Evolutionary conservation across 2,329 filamentous ascomycete species (phyloP).

Genomic region (Trichoderma brevicompactum): DNA sequence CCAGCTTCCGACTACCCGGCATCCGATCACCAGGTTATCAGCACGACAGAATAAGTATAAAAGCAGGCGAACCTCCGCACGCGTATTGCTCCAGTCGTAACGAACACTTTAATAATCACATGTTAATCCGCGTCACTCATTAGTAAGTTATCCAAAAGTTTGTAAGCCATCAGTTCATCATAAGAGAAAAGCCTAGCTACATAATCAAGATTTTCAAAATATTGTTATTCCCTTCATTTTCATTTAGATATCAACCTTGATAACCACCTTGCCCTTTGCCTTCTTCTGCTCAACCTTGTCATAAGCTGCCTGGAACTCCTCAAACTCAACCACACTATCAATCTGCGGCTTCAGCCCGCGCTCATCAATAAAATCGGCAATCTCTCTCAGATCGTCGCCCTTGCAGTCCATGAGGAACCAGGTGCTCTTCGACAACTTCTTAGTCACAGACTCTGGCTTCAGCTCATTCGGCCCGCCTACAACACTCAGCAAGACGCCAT

Average conservation of each 20-base stretch:
- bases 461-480: slow-evolving; percentile 37
- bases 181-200: neutral
- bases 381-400: slow-evolving; percentile 43
- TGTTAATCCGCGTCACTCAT: neutral
- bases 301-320: slow-evolving; percentile 46
- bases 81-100: neutral
- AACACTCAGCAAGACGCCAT: slow-evolving; percentile 43
- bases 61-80: neutral
- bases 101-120: neutral
- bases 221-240: neutral
- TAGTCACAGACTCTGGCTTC: slow-evolving; percentile 39
- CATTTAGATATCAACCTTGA: slow-evolving; percentile 37
- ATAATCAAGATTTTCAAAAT: neutral
- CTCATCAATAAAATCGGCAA: slow-evolving; percentile 42
- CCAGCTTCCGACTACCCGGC: neutral
- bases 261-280: slow-evolving; percentile 47
- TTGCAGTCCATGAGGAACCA: slow-evolving; percentile 47
- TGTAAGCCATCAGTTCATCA: neutral
- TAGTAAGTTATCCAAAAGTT: no score
- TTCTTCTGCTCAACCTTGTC: slow-evolving; percentile 43
- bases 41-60: neutral
- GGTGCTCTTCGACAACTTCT: slow-evolving; percentile 38
- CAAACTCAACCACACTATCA: slow-evolving; percentile 48
- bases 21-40: neutral
- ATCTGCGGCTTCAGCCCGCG: slow-evolving; percentile 41